Evolutionary conservation across 768 basidiomycete species (phyloP).

Genomic region (Terana coerulea): DNA sequence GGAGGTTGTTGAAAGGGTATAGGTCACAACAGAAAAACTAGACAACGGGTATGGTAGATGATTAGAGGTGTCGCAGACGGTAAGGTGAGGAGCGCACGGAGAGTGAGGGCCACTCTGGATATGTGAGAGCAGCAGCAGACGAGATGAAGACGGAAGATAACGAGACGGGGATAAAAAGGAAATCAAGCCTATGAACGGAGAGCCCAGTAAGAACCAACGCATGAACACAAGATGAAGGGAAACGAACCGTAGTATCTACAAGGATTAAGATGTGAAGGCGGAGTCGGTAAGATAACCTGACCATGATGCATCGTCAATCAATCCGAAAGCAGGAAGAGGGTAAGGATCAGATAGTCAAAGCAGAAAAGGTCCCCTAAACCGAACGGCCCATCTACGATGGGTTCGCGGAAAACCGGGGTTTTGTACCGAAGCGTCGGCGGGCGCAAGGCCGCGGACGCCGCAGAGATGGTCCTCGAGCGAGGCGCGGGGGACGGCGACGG

Average conservation of each 20-base stretch:
- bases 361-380: conserved; percentile 17
- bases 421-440: conserved; percentile 26
- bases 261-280: conserved; percentile 10
- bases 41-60: conserved; percentile 4
- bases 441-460: conserved; percentile 17
- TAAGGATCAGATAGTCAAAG: conserved; percentile 18
- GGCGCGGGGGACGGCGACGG: conserved; percentile 24
- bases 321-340: conserved; percentile 12
- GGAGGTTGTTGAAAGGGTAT: not conserved
- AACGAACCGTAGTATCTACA: conserved; percentile 21
- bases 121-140: conserved; percentile 28
- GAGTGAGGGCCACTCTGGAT: conserved; percentile 9
- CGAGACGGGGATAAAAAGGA: conserved; percentile 23
- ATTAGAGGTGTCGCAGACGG: conserved; percentile 10
- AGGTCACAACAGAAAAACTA: conserved; percentile 1
- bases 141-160: conserved; percentile 18
- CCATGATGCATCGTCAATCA: conserved; percentile 10
- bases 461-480: conserved; percentile 30
- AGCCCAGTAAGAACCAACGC: conserved; percentile 14
- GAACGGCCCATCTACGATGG: conserved; percentile 18
- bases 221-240: conserved; percentile 25
- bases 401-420: conserved; percentile 26
- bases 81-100: not conserved
- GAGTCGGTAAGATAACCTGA: conserved; percentile 20
- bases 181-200: conserved; percentile 22